These are phyloP conservation scores for Phlegmacium glaucopus DNA, from an alignment of 768 basidiomycete genomes.

Conservation along the genomic window DNA sequence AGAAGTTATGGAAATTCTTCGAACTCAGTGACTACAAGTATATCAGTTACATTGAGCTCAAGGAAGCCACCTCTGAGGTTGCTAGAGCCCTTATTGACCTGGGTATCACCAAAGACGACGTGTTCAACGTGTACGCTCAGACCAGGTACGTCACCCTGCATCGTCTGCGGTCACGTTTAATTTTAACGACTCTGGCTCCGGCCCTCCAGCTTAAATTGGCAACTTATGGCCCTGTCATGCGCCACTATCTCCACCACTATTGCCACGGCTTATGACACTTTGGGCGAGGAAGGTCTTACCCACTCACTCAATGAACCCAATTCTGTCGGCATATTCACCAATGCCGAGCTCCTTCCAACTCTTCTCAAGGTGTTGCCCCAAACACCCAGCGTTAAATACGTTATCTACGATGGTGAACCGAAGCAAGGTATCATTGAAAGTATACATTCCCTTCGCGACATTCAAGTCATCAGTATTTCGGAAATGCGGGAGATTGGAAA, in stretches of 20 bases:
- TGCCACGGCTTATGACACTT: slow-evolving; percentile 95
- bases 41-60: slow-evolving; percentile 68
- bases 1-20: slow-evolving; percentile 96
- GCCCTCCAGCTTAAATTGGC: slow-evolving; percentile 73
- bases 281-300: slow-evolving; percentile 82
- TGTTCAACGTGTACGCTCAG: slow-evolving; percentile 88
- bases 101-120: slow-evolving; percentile 61
- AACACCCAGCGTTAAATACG: slow-evolving; percentile 70
- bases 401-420: slow-evolving; percentile 84
- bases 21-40: slow-evolving; percentile 89
- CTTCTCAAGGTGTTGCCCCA: slow-evolving; percentile 68
- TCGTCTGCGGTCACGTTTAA: neutral
- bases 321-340: slow-evolving; percentile 85
- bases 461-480: slow-evolving; percentile 64
- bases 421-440: slow-evolving; percentile 50
- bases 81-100: slow-evolving; percentile 72
- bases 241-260: slow-evolving; percentile 74
- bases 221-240: slow-evolving; percentile 82
- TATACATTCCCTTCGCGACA: slow-evolving; percentile 49
- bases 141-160: slow-evolving; percentile 58
- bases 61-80: slow-evolving; percentile 59
- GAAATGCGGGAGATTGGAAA: slow-evolving; percentile 71
- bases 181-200: slow-evolving; percentile 6
- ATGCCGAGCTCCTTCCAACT: slow-evolving; percentile 83
- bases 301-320: slow-evolving; percentile 87